Evolutionary conservation across 1,139 yeast genomes (phyloP).

Genomic region (Nakaseomyces delphensis): DNA sequence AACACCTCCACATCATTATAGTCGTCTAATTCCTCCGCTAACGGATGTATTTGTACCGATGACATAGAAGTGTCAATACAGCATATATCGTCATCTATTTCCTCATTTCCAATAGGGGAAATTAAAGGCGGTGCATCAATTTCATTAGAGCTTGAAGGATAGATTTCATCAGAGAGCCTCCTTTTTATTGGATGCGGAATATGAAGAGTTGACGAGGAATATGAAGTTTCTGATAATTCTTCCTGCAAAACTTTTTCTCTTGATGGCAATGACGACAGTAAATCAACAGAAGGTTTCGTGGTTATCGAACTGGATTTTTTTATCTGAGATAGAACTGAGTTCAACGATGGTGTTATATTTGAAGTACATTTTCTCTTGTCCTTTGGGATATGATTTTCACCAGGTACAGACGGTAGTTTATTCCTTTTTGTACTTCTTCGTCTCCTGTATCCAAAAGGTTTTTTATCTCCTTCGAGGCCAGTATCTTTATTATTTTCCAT

Average conservation of each 20-base stretch:
- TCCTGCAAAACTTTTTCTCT: not conserved
- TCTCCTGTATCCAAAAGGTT: not conserved
- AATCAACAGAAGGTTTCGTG: not conserved
- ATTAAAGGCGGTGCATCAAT: not conserved
- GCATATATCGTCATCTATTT: slow-evolving; percentile 6
- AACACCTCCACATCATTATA: not conserved
- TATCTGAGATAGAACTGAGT: slow-evolving; percentile 19
- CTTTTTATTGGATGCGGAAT: not conserved
- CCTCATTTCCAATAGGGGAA: not conserved
- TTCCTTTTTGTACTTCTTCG: slow-evolving; percentile 2
- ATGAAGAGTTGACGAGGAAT: not conserved
- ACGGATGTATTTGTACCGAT: slow-evolving; percentile 5
- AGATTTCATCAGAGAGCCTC: not conserved
- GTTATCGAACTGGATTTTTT: slow-evolving; percentile 5
- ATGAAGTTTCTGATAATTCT: not conserved
- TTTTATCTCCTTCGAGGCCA: no score
- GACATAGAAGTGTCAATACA: slow-evolving; percentile 3
- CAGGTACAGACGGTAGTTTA: not conserved
- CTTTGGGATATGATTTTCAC: not conserved
- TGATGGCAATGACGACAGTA: not conserved
- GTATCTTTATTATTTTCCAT: not conserved
- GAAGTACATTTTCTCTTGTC: not conserved
- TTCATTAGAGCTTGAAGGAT: not conserved
- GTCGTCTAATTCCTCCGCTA: not conserved
- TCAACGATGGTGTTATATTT: slow-evolving; percentile 18